Base-by-base conservation (phyloP, 148 eudicot species). In the Polygonum aviculare region DNA sequence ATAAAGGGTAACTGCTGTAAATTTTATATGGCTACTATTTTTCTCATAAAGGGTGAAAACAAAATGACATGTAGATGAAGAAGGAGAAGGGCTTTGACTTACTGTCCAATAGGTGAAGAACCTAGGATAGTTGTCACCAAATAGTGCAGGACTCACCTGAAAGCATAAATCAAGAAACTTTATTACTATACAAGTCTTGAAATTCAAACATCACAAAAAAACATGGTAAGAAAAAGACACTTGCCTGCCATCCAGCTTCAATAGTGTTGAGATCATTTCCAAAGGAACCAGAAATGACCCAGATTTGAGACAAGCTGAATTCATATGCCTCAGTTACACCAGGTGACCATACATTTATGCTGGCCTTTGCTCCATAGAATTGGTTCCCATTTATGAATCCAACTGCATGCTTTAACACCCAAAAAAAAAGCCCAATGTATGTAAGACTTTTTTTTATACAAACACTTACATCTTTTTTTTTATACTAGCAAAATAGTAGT, bases 211-310 rank as follows among this genome's bases (percentile, higher is more conserved):
- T 70, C 22, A 41, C 36, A 9, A 15, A 4, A 4, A 12, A 26
- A 12, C 5, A 1, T 19, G 14, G 19, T 38, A 38, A 14, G 41
- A 21, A 12, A 44, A 10, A 2, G 21, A 72, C 1, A 80, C 90
- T 83, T 81, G 85, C 99, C 99, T 96, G 99, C 99, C 99, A 96
- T 18, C 99, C 98, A 71, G 99, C 99, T 85, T 96, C 99, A 74
- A 93, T 91, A 74, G 99, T 96, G 72, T 96, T 96, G 10, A 96
- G 97, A 77, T 96, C 99, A 82, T 93, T 80, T 55, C 92, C 98
- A 81, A 96, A 96, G 15, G 93, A 84, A 69, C 99, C 98, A 39
- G 98, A 90, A 72, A 91, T 96, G 69, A 93, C 85, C 99, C 99
- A 96, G 22, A 96, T 44, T 75, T 96, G 99, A 7, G 99, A 96